phyloP scores from a whole-genome alignment of 805 yeast genomes.

The Candida maesae region DNA sequence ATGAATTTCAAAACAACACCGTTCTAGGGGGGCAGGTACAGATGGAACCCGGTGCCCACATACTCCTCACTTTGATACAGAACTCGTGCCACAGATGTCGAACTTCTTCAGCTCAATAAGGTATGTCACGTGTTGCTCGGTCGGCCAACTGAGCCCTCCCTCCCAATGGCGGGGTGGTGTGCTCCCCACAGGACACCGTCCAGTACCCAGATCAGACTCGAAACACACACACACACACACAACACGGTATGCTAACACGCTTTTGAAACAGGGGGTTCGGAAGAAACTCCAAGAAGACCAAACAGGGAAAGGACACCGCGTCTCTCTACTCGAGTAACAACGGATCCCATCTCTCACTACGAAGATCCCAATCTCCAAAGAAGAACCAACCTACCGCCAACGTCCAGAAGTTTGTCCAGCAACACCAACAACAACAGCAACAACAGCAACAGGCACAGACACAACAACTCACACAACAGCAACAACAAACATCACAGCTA shows the following conservation, averaged over 20 bases:
- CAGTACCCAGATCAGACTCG: no score
- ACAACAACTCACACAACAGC: conserved; percentile 25
- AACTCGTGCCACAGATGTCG: conserved; percentile 4
- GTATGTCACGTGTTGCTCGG: conserved; percentile 5
- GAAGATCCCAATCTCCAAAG: conserved; percentile 42
- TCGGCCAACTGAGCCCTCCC: no score
- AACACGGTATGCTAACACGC: no score
- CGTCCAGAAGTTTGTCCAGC: conserved; percentile 26
- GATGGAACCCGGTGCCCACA: no score
- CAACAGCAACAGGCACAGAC: conserved; percentile 17
- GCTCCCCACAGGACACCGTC: no score
- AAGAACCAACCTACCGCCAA: conserved; percentile 23
- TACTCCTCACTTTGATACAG: no score
- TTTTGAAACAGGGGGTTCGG: conserved; percentile 44
- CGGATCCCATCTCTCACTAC: conserved; percentile 44
- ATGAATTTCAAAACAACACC: conserved; percentile 1
- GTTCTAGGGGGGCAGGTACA: no score
- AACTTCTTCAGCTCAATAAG: conserved; percentile 18
- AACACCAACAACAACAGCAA: conserved; percentile 22
- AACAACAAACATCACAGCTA: conserved; percentile 17
- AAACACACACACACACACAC: no score
- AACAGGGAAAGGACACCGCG: conserved; percentile 30
- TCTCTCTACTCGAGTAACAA: conserved; percentile 38
- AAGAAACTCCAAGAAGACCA: conserved; percentile 47
- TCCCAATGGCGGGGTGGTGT: no score